Conservation (phyloP, 805 yeast species). For the Metschnikowia amazonensis region DNA sequence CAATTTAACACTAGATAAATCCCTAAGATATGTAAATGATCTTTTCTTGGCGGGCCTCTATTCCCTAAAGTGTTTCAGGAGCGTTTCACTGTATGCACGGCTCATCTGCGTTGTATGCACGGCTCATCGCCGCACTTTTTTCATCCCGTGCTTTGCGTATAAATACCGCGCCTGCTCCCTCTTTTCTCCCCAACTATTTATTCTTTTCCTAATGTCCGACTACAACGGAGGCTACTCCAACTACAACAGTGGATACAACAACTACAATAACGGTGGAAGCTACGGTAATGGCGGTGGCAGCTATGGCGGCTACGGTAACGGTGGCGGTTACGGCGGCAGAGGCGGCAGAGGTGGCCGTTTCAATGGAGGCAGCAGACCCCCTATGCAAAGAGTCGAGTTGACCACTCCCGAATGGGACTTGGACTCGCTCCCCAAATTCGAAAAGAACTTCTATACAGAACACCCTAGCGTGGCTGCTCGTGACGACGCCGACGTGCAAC, state of each 20-base stretch:
- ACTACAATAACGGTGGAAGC: conserved; percentile 13
- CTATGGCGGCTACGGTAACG: conserved; percentile 32
- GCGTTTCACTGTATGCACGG: no score
- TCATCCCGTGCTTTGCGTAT: conserved; percentile 1
- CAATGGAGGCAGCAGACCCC: conserved; percentile 30
- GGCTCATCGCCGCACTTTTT: conserved; percentile 2
- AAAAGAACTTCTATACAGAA: conserved; percentile 91
- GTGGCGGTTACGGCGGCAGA: conserved; percentile 29
- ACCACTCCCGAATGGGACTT: conserved; percentile 78
- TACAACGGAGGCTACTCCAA: conserved; percentile 32
- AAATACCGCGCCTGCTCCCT: conserved; percentile 5
- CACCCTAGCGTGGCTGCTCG: conserved; percentile 74
- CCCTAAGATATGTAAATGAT: no score
- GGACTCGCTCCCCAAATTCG: conserved; percentile 77
- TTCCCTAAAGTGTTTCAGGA: no score
- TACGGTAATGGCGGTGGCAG: conserved; percentile 18
- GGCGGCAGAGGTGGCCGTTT: conserved; percentile 23
- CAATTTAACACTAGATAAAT: no score
- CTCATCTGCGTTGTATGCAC: no score
- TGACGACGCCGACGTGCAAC: conserved; percentile 64
- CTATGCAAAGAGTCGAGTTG: conserved; percentile 47
- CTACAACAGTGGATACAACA: conserved; percentile 1
- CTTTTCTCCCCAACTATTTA: conserved; percentile 1
- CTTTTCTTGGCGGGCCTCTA: no score
- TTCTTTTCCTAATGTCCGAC: conserved; percentile 15